phyloP scores from a whole-genome alignment of 1,284 basidiomycete species.

The Peniophora sp. region DNA sequence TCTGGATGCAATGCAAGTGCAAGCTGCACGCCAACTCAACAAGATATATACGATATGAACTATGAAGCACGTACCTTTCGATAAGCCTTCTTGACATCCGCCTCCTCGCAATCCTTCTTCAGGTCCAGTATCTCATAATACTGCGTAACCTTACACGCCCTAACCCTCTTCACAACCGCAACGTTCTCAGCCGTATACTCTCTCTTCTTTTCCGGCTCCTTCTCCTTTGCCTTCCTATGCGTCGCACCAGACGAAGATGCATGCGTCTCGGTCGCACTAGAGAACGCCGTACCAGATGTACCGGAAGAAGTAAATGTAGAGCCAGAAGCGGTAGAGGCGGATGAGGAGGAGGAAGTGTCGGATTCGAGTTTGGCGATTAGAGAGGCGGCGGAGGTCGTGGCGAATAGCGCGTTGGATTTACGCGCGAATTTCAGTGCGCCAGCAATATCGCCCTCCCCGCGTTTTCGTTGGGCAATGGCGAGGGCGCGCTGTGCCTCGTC shows the following conservation, averaged over 20 bases:
- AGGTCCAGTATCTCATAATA: slow-evolving; percentile 93
- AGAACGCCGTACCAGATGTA: slow-evolving; percentile 23
- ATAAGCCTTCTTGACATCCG: slow-evolving; percentile 94
- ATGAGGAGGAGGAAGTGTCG: slow-evolving; percentile 26
- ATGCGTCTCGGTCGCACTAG: slow-evolving; percentile 52
- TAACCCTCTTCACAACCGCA: slow-evolving; percentile 82
- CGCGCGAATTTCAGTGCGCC: slow-evolving; percentile 86
- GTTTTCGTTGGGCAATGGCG: slow-evolving; percentile 68
- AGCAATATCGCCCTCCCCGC: slow-evolving; percentile 60
- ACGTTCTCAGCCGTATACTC: slow-evolving; percentile 85
- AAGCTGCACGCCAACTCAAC: slow-evolving; percentile 41
- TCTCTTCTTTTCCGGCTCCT: slow-evolving; percentile 50
- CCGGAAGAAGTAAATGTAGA: slow-evolving; percentile 24
- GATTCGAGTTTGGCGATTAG: slow-evolving; percentile 61
- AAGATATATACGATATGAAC: slow-evolving; percentile 3
- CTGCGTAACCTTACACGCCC: slow-evolving; percentile 78
- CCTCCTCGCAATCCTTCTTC: slow-evolving; percentile 82
- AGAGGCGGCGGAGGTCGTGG: slow-evolving; percentile 71
- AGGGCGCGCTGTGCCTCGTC: slow-evolving; percentile 84
- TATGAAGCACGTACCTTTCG: slow-evolving; percentile 70
- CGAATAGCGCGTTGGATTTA: slow-evolving; percentile 83
- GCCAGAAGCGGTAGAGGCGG: slow-evolving; percentile 26
- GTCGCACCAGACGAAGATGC: slow-evolving; percentile 61
- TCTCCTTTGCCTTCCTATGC: slow-evolving; percentile 34
- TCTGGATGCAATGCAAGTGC: slow-evolving; percentile 94